Evolutionary conservation across 1,139 yeast species (phyloP).

Genomic region (Candida anutae): DNA sequence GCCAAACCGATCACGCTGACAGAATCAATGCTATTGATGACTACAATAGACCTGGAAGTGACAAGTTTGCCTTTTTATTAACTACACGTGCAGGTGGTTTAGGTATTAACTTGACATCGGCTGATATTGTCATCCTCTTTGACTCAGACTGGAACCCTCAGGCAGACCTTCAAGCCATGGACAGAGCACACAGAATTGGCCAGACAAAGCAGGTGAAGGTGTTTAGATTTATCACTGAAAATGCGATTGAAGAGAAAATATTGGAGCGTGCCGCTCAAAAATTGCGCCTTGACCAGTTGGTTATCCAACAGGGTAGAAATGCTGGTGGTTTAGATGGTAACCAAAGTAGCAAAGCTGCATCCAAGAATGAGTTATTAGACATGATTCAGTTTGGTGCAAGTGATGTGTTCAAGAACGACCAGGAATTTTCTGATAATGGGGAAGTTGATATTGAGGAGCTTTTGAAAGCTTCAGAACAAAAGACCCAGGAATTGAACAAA

Average conservation of each 20-base stretch:
- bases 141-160: slow-evolving; percentile 89
- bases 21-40: slow-evolving; percentile 72
- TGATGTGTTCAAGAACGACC: slow-evolving; percentile 39
- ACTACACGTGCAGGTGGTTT: slow-evolving; percentile 87
- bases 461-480: slow-evolving; percentile 52
- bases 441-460: slow-evolving; percentile 57
- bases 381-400: slow-evolving; percentile 82
- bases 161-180: slow-evolving; percentile 85
- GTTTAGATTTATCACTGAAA: slow-evolving; percentile 67
- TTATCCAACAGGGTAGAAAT: slow-evolving; percentile 68
- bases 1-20: slow-evolving; percentile 73
- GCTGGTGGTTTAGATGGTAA: slow-evolving; percentile 29
- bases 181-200: slow-evolving; percentile 82
- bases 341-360: slow-evolving; percentile 34
- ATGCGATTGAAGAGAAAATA: slow-evolving; percentile 76
- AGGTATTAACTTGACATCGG: slow-evolving; percentile 71
- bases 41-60: slow-evolving; percentile 61
- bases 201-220: slow-evolving; percentile 78
- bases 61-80: slow-evolving; percentile 61
- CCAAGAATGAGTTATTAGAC: slow-evolving; percentile 64
- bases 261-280: slow-evolving; percentile 76
- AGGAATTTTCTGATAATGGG: slow-evolving; percentile 13
- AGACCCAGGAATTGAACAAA: slow-evolving; percentile 53
- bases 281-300: slow-evolving; percentile 69
- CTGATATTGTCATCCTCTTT: slow-evolving; percentile 64